Base-by-base conservation (phyloP, 306 rosid genomes). In the Psophocarpus tetragonolobus region DNA sequence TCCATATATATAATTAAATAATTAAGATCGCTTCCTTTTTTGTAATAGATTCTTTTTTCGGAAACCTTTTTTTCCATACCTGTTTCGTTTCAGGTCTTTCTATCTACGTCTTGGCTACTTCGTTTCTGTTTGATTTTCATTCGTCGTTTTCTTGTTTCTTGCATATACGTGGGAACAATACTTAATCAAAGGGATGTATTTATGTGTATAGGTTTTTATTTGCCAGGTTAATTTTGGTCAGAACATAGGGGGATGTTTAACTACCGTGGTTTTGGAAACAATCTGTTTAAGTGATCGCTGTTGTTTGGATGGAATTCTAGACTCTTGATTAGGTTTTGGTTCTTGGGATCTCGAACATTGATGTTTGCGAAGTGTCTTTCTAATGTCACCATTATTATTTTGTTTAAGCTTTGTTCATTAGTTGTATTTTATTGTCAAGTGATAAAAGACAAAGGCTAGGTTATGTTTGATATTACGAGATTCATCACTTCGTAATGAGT, bases 111-210 rank as follows among this genome's bases (percentile, higher is more conserved):
- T 62, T 45, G 3, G 47, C 18, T n/a, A 39, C 18, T 76, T n/a
- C 44, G 63, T 58, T 78, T 77, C 76, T 45, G 75, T 56, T 74
- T 53, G 47, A 29, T 44, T 72, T 77, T 10, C 20, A 32, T 69
- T 47, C 21, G 27, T 61, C 32, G 73, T 69, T 54, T 50, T 71
- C 23, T 51, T 69, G 21, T 26, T 47, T 78, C 6, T 39, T 62
- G 64, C 2, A n/a, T 72, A 6, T 13, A 51, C 23, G 23, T 15
- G 15, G 1, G 17, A 13, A 14, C n/a, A 30, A 18, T 5, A 17
- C 4, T 41, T 68, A 8, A 41, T 23, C 61, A 68, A 78, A 20
- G 69, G 68, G 17, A 48, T 67, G n/a, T n/a, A 5, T 47, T 42
- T n/a, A 1, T 33, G 29, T 38, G 3, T 32, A 1, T 39, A 38